Evolutionary conservation across 2,329 filamentous ascomycete genomes (phyloP), one percentile per base, ranked within the genome.

Genomic region (Aschersonia sp.): DNA sequence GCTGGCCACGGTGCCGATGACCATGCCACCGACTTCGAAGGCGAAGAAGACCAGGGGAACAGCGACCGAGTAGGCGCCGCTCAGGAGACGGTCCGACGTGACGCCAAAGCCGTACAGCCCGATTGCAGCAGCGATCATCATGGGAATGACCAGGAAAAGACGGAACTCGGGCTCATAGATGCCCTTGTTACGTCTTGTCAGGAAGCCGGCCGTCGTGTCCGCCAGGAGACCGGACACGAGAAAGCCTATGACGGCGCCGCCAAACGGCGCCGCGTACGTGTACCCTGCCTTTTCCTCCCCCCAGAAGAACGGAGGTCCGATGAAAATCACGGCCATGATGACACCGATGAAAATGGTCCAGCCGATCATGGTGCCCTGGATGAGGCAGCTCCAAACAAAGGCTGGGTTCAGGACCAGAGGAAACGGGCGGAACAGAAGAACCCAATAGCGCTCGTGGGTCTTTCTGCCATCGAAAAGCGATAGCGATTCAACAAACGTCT

Each of bases 291-390:
- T 68, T 47, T 86, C 79, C 65, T 92, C 82, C 56, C 79, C 72
- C 76, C 89, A 95, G 70, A 80, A 92, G 41, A 89, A 77, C 1
- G 87, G 86, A 2, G 84, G 82, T 2, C 83, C 82, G 44, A 94
- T 74, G 67, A 92, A 91, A 54, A 94, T 82, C 50, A 82, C 78
- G n/a, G 82, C 84, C 44, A 94, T 69, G 54, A 92, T 80, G 51
- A 92, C 83, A 49, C 86, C 85, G 54, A 94, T 91, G 59, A 96
- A 87, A 12, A 96, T 86, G 1, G 89, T 94, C 89, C 91, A 97
- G 53, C 89, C 91, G 58, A 96, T 95, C 59, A 95, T 78, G 4
- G 85, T 79, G 12, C 89, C 89, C 71, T 95, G 89, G 45, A 89
- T 86, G 3, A 96, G 71, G 57, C 72, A 73, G 30, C 71, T 73